Evolutionary conservation across 306 rosid genomes (phyloP), one percentile per base, ranked within the genome.

Genomic region (Delonix regia): DNA sequence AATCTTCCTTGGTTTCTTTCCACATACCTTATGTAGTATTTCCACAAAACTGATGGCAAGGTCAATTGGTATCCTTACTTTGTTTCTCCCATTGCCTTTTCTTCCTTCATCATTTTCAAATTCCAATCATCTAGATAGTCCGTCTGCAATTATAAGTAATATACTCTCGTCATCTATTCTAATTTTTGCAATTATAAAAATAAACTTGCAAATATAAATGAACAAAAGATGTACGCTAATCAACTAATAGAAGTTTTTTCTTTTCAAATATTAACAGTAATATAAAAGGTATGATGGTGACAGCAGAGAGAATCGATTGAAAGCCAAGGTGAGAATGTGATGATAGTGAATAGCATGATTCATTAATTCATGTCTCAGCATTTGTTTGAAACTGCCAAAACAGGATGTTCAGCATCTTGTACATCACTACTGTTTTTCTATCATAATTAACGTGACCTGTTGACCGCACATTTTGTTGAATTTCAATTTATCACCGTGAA

Each of bases 91-190:
- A 22, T 14, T 21, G 36, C 28, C 73, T 22, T 67, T 21, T 38
- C 72, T 67, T 52, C 27, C 59, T n/a, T 22, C 36, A 49, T 16
- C 55, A 19, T 65, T 28, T 65, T n/a, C 71, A 65, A 64, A n/a
- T 21, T 9, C 18, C 71, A 39, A 36, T 36, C 28, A 38, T 19
- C 15, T 0, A 9, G 48, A 64, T 8, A 64, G 36, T 36, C 41
- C 11, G 14, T 36, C 28, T 22, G 28, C 28, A 3, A 6, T 36
- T 42, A 47, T 47, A 47, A 47, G 21, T 1, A 49, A 36, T 64
- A 9, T 19, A 41, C 15, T 8, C 14, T 9, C 13, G 11, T 8
- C 27, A 7, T 19, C 44, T 28, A 42, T 62, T 62, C 45, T n/a
- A 13, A 15, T 36, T 7, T 30, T 39, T 18, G 45, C 25, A 16